Base-by-base conservation (phyloP, 2,329 filamentous ascomycete species). In the Sordariomycetes sp. region DNA sequence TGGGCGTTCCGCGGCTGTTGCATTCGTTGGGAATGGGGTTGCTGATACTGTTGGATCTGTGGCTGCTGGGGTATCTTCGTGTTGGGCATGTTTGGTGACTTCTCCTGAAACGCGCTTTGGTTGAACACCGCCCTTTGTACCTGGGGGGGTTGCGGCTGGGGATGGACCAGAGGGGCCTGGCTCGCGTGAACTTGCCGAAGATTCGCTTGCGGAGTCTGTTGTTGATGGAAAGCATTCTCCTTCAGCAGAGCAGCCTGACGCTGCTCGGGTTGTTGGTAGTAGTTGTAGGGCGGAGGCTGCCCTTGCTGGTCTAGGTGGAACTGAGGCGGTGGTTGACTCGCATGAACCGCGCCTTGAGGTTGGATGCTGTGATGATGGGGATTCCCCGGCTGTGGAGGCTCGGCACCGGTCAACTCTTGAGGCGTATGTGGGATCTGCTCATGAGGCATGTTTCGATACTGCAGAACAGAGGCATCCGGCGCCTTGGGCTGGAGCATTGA, bases 331-430 rank as follows among this genome's bases (percentile, higher is more conserved):
- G 52, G 50, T 24, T 53, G 55, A 6, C 50, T 46, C 15, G 43
- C 40, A 30, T 42, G 45, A 4, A 46, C 42, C 30, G 42, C 42
- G 9, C 67, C 64, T 12, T 68, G 51, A 15, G 63, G 61, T 19
- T 68, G 66, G 26, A 57, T 50, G 11, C 68, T 61, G 33, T 71
- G 68, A 36, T 72, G 66, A 47, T 78, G 75, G 6, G 77, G 75
- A 27, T 70, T 73, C 26, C 59, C 62, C 11, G 77, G 73, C 47
- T 72, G 66, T 19, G 67, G 50, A 16, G 68, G 63, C 18, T 70
- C 63, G 5, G 54, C 50, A 33, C 64, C 55, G 14, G 64, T 61
- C 40, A 75, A 70, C 11, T 81, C 72, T 21, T 72, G 52, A 8
- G 75, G 70, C 5, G 72, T 74, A 33, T 66, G 65, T 27, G 63